Conservation (phyloP, 2,329 filamentous ascomycete genomes). For the Aschersonia sp. region DNA sequence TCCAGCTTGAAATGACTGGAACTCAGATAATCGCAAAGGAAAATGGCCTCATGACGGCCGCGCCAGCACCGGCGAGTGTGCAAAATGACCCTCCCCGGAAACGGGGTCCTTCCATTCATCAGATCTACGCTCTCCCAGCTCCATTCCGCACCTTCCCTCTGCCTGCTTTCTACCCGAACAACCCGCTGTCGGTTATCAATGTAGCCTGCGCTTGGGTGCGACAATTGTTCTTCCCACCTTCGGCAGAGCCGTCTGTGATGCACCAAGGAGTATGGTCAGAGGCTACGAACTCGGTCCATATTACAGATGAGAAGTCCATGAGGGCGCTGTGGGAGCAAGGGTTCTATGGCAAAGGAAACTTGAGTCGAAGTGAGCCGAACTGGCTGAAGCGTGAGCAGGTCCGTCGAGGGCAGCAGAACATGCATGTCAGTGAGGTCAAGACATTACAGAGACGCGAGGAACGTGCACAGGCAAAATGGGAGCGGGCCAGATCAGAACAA, state of each 20-base stretch:
- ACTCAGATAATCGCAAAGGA: constrained; percentile 12
- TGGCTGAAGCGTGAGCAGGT: constrained; percentile 80
- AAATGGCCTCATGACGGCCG: constrained; percentile 5
- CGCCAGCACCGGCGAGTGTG: constrained; percentile 5
- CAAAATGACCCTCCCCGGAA: constrained; percentile 10
- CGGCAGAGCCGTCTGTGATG: constrained; percentile 46
- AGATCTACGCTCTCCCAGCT: constrained; percentile 70
- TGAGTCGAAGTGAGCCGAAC: constrained; percentile 88
- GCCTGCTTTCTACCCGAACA: constrained; percentile 79
- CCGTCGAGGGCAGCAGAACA: constrained; percentile 47
- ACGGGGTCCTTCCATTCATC: constrained; percentile 35
- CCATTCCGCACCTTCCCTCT: constrained; percentile 74
- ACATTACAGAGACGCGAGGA: constrained; percentile 68
- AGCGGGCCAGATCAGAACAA: constrained; percentile 76
- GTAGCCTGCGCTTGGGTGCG: constrained; percentile 64
- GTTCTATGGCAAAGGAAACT: constrained; percentile 87
- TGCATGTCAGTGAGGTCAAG: constrained; percentile 65
- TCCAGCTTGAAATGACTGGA: constrained; percentile 27
- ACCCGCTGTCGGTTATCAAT: constrained; percentile 77
- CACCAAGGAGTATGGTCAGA: constrained; percentile 71
- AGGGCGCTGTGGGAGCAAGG: constrained; percentile 88
- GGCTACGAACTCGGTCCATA: constrained; percentile 68
- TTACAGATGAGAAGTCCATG: constrained; percentile 63
- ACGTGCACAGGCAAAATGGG: constrained; percentile 73
- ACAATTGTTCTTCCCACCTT: constrained; percentile 54